A percentile compares a stretch with the other conserved stretches of the same genome.
Conservation (phyloP, 192 early-diverging fungal genomes). For the Mycoemilia scoparia region DNA sequence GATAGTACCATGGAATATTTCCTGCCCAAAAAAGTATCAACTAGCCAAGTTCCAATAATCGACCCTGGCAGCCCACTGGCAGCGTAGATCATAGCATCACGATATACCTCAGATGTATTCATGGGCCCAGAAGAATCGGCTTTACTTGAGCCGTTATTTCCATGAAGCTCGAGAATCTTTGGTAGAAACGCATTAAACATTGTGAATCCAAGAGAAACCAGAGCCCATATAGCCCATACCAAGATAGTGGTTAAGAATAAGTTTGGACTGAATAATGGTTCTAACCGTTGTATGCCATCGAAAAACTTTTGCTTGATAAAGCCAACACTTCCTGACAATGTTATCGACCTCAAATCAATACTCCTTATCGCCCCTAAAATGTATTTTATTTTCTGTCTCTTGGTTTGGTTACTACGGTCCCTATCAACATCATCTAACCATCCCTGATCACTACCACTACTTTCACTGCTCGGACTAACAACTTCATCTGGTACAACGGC, state of each 20-base stretch:
- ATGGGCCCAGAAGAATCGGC: slow-evolving; percentile 4
- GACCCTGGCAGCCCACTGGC: slow-evolving; percentile 66
- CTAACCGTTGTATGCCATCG: slow-evolving; percentile 10
- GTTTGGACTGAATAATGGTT: slow-evolving; percentile 33
- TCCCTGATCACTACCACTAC: too few relatives aligned
- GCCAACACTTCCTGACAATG: too few relatives aligned
- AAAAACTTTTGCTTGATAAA: too few relatives aligned
- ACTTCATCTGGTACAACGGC: too few relatives aligned
- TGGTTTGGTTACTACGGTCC: too few relatives aligned
- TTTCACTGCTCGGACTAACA: too few relatives aligned
- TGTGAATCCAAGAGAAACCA: slow-evolving; percentile 61
- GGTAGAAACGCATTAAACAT: slow-evolving; percentile 80
- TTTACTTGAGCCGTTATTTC: not conserved
- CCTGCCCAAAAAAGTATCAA: slow-evolving; percentile 54
- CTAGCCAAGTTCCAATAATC: slow-evolving; percentile 41
- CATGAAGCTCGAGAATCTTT: slow-evolving; percentile 44
- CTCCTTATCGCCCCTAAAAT: too few relatives aligned
- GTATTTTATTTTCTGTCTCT: too few relatives aligned
- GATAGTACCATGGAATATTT: slow-evolving; percentile 64
- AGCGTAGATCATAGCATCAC: slow-evolving; percentile 57
- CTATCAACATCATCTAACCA: too few relatives aligned
- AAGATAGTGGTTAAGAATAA: slow-evolving; percentile 44
- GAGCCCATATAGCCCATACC: slow-evolving; percentile 60
- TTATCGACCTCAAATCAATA: too few relatives aligned
- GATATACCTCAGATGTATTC: slow-evolving; percentile 38